Evolutionary conservation across 495 filamentous ascomycete genomes (phyloP).

Genomic region (Aspergillus diversus): DNA sequence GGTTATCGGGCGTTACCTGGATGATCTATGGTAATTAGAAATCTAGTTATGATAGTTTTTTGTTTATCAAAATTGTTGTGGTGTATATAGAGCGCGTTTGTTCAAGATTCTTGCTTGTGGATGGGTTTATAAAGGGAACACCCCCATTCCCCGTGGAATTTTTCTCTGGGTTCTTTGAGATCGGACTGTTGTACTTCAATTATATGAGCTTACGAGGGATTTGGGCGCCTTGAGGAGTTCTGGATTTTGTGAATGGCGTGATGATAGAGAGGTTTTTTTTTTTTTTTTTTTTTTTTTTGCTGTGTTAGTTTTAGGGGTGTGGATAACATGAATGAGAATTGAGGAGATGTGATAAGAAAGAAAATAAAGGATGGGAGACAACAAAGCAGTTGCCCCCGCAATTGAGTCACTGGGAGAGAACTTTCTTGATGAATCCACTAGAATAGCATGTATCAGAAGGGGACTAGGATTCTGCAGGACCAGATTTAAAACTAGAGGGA

Average conservation of each 20-base stretch:
- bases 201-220: neutral
- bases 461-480: too few relatives aligned
- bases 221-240: neutral
- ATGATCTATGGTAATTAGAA: constrained; percentile 41
- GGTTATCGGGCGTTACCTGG: constrained; percentile 53
- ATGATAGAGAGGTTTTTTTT: neutral
- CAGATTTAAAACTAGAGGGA: too few relatives aligned
- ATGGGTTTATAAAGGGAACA: too few relatives aligned
- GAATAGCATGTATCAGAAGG: too few relatives aligned
- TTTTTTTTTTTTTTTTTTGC: neutral
- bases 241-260: neutral
- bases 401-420: too few relatives aligned
- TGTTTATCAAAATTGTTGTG: constrained; percentile 19
- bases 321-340: neutral
- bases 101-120: neutral
- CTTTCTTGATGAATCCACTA: too few relatives aligned
- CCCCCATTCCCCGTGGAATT: neutral
- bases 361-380: neutral
- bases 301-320: neutral
- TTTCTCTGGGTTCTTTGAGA: neutral
- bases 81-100: constrained; percentile 2
- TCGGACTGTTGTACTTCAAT: neutral
- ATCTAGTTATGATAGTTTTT: neutral
- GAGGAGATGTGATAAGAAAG: neutral
- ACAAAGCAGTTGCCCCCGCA: too few relatives aligned